A percentile compares a stretch with the other conserved stretches of the same genome.
phyloP scores from a whole-genome alignment of 176 grass and related monocot genomes.

The Neostapfia colusana region DNA sequence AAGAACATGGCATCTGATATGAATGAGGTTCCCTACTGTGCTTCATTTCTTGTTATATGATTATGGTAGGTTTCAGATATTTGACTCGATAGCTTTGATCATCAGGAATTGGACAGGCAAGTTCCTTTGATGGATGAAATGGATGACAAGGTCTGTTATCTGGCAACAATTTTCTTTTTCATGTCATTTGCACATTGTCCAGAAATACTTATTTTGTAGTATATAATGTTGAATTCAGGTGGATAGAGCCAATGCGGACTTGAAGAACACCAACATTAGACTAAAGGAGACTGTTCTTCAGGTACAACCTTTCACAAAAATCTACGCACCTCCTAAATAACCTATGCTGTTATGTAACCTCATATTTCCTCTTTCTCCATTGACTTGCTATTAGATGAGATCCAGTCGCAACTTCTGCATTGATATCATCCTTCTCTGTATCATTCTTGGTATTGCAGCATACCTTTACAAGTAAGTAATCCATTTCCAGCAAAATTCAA shows the following conservation, averaged over 20 bases:
- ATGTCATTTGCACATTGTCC: neutral
- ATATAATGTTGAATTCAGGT: slow-evolving; percentile 42
- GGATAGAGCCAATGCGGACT: slow-evolving; percentile 72
- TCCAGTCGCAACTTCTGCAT: slow-evolving; percentile 89
- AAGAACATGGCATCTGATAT: slow-evolving; percentile 96
- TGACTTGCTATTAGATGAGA: slow-evolving; percentile 53
- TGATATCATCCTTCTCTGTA: slow-evolving; percentile 71
- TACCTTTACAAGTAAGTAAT: slow-evolving; percentile 84
- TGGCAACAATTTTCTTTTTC: neutral
- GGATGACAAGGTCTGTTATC: slow-evolving; percentile 72
- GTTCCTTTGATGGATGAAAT: slow-evolving; percentile 98
- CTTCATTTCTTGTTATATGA: slow-evolving; percentile 22
- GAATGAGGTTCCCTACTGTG: slow-evolving; percentile 66
- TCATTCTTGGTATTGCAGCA: slow-evolving; percentile 83
- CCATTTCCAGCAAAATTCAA: neutral
- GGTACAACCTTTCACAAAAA: slow-evolving; percentile 29
- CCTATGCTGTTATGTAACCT: neutral
- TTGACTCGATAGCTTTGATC: slow-evolving; percentile 35
- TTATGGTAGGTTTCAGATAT: neutral
- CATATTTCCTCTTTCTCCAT: neutral
- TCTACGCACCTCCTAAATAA: slow-evolving; percentile 11
- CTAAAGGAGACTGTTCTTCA: slow-evolving; percentile 70
- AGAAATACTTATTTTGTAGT: neutral
- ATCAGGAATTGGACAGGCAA: slow-evolving; percentile 96
- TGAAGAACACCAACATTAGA: slow-evolving; percentile 84